Evolutionary conservation across 805 yeast species (phyloP).

Genomic region (Huiozyma sinensis): DNA sequence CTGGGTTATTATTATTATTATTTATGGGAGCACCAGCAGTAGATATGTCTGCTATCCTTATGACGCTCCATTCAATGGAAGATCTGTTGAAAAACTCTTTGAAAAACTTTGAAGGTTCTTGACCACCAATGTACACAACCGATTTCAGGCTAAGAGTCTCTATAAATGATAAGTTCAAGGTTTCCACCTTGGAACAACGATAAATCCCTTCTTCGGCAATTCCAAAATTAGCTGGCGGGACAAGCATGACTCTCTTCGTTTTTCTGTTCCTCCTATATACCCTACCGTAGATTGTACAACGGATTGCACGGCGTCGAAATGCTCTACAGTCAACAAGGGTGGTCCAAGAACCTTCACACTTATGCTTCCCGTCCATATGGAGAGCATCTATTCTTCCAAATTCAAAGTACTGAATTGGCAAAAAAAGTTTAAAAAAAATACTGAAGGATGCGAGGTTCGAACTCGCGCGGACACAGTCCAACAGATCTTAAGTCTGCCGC

Average conservation of each 20-base stretch:
- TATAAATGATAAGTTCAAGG: conserved; percentile 67
- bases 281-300: too few species aligned
- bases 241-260: conserved; percentile 42
- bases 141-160: conserved; percentile 61
- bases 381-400: too few species aligned
- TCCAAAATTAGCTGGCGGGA: conserved; percentile 90
- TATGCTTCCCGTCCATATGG: too few species aligned
- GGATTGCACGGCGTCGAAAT: too few species aligned
- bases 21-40: conserved; percentile 6
- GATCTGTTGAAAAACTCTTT: conserved; percentile 52
- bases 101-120: conserved; percentile 66
- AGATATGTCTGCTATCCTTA: conserved; percentile 27
- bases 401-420: too few species aligned
- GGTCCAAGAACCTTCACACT: too few species aligned
- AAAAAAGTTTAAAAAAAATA: conserved; percentile 12
- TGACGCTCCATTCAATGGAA: conserved; percentile 36
- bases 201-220: conserved; percentile 81
- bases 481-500: conserved; percentile 29
- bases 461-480: conserved; percentile 34
- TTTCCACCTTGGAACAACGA: conserved; percentile 70
- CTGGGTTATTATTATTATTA: background rate
- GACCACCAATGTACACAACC: conserved; percentile 71
- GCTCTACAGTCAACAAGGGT: too few species aligned
- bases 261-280: too few species aligned
- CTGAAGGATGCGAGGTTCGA: conserved; percentile 33